phyloP scores from a whole-genome alignment of 495 filamentous ascomycete species.

The Aspergillus ellipticus region DNA sequence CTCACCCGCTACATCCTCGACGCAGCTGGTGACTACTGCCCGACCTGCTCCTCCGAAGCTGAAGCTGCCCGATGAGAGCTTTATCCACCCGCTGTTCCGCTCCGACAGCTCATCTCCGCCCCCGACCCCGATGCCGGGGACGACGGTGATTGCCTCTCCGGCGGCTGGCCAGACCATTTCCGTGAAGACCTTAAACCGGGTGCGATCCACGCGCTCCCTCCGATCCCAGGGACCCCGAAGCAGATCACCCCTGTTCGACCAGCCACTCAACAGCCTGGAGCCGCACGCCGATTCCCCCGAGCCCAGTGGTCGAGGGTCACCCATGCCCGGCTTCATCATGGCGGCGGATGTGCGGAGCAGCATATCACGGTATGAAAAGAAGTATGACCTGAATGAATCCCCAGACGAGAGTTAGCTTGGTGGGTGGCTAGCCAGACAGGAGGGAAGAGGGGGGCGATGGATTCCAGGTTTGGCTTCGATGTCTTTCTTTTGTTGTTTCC shows the following conservation, averaged over 20 bases:
- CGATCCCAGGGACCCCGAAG: conserved; percentile 24
- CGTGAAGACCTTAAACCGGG: conserved; percentile 55
- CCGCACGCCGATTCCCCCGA: conserved; percentile 1
- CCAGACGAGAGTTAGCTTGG: conserved; percentile 21
- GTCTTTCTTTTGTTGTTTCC: conserved; percentile 6
- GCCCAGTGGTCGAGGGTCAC: background rate
- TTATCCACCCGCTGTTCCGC: conserved; percentile 85
- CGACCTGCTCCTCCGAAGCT: conserved; percentile 10
- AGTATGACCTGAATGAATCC: conserved; percentile 31
- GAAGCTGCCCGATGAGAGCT: conserved; percentile 51
- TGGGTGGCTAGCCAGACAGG: background rate
- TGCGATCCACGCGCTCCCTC: conserved; percentile 64
- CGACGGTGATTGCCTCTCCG: conserved; percentile 66
- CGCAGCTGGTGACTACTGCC: conserved; percentile 18
- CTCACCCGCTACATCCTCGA: conserved; percentile 19
- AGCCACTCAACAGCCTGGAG: background rate
- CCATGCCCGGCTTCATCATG: conserved; percentile 18
- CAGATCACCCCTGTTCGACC: conserved; percentile 23
- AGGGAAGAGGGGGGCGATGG: background rate
- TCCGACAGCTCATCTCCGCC: conserved; percentile 69
- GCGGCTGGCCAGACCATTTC: conserved; percentile 65
- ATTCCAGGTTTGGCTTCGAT: background rate
- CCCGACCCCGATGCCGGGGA: conserved; percentile 63
- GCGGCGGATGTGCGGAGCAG: conserved; percentile 24
- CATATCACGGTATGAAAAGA: conserved; percentile 26